These are phyloP conservation scores for Cydonia oblonga DNA, from an alignment of 331 rosid species.

Conservation along the genomic window DNA sequence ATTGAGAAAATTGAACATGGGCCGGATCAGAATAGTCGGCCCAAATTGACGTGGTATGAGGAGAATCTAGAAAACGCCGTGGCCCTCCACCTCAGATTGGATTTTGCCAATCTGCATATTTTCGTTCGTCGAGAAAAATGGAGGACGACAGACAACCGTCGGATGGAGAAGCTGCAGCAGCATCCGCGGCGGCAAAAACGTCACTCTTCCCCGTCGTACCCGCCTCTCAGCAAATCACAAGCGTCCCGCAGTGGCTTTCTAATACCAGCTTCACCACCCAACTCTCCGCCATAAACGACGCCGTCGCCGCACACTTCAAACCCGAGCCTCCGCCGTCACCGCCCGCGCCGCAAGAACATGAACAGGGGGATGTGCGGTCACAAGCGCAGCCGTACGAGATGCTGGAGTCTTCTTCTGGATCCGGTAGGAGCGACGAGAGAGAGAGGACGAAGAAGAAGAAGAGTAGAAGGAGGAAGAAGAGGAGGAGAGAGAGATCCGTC, in stretches of 20 bases:
- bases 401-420: conserved; percentile 70
- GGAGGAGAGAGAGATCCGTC: conserved; percentile 31
- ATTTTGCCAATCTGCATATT: neutral
- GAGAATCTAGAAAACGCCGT: no score
- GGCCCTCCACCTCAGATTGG: neutral
- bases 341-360: conserved; percentile 9
- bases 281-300: conserved; percentile 45
- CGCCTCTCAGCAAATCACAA: conserved; percentile 11
- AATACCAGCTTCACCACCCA: conserved; percentile 82
- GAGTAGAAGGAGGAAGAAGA: conserved; percentile 25
- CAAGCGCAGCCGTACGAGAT: conserved; percentile 35
- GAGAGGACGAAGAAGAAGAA: conserved; percentile 16
- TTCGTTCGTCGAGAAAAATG: neutral
- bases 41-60: neutral
- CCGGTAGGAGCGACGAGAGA: conserved; percentile 24
- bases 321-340: neutral
- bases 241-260: conserved; percentile 61
- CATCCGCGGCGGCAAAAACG: neutral
- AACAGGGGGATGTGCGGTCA: conserved; percentile 13
- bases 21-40: neutral
- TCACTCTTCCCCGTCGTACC: conserved; percentile 56
- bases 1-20: no score
- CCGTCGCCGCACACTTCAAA: conserved; percentile 30
- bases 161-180: conserved; percentile 13
- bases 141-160: conserved; percentile 9